These are phyloP conservation scores for Toxicodendron radicans DNA, from an alignment of 345 rosid species.

Conservation along the genomic window DNA sequence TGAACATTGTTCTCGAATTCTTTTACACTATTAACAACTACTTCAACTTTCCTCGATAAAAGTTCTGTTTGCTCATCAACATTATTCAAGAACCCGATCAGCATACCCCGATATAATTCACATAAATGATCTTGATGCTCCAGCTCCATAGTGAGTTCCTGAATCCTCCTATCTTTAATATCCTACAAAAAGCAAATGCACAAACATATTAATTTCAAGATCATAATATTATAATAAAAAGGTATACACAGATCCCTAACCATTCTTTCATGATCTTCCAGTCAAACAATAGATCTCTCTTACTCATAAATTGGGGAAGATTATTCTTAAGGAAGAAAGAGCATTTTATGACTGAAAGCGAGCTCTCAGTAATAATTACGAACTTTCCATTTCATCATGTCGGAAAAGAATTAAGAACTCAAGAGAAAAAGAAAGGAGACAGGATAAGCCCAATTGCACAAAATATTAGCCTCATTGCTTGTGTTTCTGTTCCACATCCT, in stretches of 20 bases:
- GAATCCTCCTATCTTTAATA: not conserved
- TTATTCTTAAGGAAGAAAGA: not conserved
- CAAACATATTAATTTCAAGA: not conserved
- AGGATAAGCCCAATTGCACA: not conserved
- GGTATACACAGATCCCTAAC: not conserved
- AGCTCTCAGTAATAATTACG: not conserved
- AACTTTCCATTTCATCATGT: not conserved
- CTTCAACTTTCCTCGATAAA: conserved; percentile 2
- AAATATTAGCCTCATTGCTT: not conserved
- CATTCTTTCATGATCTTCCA: not conserved
- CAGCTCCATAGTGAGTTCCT: conserved; percentile 17
- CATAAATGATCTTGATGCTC: conserved; percentile 14
- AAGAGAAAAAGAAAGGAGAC: not conserved
- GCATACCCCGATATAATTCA: conserved; percentile 8
- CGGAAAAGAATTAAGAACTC: not conserved
- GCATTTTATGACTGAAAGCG: not conserved
- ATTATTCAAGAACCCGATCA: conserved; percentile 7
- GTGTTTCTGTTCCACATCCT: not conserved
- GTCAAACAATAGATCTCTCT: not conserved
- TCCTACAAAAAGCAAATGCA: conserved; percentile 10
- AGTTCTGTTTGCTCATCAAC: conserved; percentile 10
- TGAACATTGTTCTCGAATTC: not conserved
- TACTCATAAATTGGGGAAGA: not conserved
- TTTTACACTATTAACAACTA: conserved; percentile 10
- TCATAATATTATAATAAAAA: not conserved